Evolutionary conservation across 2,329 filamentous ascomycete genomes (phyloP), one percentile per base, ranked within the genome.

Genomic region (Aspergillus aculeatus): DNA sequence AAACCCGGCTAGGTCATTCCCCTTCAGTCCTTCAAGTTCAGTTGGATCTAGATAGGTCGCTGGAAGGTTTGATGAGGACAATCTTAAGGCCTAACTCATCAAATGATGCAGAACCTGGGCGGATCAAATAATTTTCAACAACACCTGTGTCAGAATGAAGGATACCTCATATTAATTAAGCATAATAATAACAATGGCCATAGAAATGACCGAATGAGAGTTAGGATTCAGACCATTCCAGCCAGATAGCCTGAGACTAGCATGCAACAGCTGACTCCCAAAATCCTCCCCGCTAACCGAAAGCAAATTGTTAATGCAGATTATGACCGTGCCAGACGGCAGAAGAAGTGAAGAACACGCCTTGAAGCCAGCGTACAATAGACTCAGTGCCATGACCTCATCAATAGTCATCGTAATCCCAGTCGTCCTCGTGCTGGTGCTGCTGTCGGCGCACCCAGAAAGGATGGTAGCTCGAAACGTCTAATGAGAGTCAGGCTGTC

Each of bases 381-480:
- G 54, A 54, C 19, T 24, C 21, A 16, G 11, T 38, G 1, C 5
- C 35, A 12, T 50, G 23, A n/a, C 50, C 41, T n/a, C 24, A 16
- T 29, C 5, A 56, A 44, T 10, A 12, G 19, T 21, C 24, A 31
- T 29, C 31, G 10, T 51, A 48, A 24, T 32, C 24, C 48, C 32
- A 54, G 19, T 49, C 26, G n/a, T 50, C 21, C 10, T 65, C 65
- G 65, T 62, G 70, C 56, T 53, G 62, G 62, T 59, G 71, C 19
- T 49, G 68, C 57, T 57, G 66, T 58, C 59, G 66, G 64, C 59
- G 63, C 29, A 66, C 75, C 77, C 75, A 79, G 26, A 60, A 66
- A 57, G 66, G 74, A 68, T 79, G 69, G 69, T 80, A 80, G 21
- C 72, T 73, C 41, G 76, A 77, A 69, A 73, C 76, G 56, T 80